Evolutionary conservation across 2,329 filamentous ascomycete genomes (phyloP).

Genomic region (Thermochaetoides dissita): DNA sequence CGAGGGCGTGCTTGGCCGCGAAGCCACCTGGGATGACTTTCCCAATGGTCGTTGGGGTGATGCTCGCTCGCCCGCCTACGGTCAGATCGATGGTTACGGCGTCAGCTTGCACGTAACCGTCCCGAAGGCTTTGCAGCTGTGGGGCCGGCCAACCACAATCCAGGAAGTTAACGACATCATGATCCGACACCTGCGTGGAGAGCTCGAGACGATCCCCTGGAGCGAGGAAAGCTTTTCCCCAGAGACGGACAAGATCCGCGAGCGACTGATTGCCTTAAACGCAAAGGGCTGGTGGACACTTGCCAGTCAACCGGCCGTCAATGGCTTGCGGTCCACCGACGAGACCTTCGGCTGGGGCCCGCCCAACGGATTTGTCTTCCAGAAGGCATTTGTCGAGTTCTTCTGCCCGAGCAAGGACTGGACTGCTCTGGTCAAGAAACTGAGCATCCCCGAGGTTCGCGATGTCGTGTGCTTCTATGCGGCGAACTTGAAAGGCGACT

Average conservation of each 20-base stretch:
- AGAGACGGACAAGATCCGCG: conserved; percentile 70
- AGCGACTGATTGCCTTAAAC: conserved; percentile 64
- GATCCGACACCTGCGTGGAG: conserved; percentile 63
- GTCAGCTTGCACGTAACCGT: conserved; percentile 86
- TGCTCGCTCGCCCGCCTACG: conserved; percentile 81
- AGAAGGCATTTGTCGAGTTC: conserved; percentile 96
- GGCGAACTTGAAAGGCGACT: conserved; percentile 63
- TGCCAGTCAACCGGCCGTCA: conserved; percentile 86
- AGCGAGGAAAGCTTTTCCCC: conserved; percentile 76
- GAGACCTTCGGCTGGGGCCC: conserved; percentile 87
- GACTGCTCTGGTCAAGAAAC: conserved; percentile 46
- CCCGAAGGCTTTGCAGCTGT: conserved; percentile 68
- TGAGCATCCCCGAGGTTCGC: conserved; percentile 43
- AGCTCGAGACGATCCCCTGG: conserved; percentile 77
- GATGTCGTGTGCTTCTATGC: conserved; percentile 78
- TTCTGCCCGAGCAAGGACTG: conserved; percentile 71
- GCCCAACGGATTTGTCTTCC: conserved; percentile 83
- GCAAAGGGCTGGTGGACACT: conserved; percentile 86
- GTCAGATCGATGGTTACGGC: conserved; percentile 95
- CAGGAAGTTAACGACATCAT: conserved; percentile 72
- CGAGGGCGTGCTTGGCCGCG: conserved; percentile 72
- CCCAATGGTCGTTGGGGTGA: conserved; percentile 95
- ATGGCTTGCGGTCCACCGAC: conserved; percentile 65
- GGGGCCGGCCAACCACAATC: conserved; percentile 60
- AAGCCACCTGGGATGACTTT: conserved; percentile 98